Conservation (phyloP, 352 stramenopile species). For the Pythium aphanidermatum region DNA sequence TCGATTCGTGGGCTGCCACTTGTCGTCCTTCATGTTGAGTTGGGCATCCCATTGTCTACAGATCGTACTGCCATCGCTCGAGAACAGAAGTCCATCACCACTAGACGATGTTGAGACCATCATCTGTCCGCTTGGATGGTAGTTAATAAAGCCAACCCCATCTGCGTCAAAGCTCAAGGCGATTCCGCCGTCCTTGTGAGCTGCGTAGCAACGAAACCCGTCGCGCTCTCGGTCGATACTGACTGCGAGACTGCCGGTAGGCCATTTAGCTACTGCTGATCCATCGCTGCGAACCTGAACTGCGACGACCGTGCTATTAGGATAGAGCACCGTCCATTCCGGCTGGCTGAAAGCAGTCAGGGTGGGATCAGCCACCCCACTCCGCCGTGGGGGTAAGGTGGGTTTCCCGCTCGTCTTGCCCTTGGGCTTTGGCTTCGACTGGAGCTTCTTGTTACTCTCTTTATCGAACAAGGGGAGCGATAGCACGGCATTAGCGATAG, state of each 20-base stretch:
- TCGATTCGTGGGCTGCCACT: slow-evolving; percentile 18
- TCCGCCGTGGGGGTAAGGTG: not conserved
- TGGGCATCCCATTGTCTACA: slow-evolving; percentile 44
- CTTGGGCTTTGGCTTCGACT: slow-evolving; percentile 9
- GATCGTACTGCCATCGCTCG: slow-evolving; percentile 34
- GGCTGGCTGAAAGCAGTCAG: slow-evolving; percentile 27
- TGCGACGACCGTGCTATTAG: slow-evolving; percentile 39
- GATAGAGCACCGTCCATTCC: slow-evolving; percentile 31
- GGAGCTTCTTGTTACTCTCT: slow-evolving; percentile 15
- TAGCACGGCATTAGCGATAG: slow-evolving; percentile 43
- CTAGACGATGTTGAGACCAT: slow-evolving; percentile 66
- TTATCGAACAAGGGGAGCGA: slow-evolving; percentile 41
- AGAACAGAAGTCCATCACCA: slow-evolving; percentile 56
- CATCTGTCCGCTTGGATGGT: slow-evolving; percentile 64
- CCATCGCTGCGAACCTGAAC: slow-evolving; percentile 55
- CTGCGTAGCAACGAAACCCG: slow-evolving; percentile 61
- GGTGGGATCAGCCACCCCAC: slow-evolving; percentile 3
- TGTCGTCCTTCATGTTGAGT: slow-evolving; percentile 38
- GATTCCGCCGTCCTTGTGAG: slow-evolving; percentile 61
- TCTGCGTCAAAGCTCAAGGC: slow-evolving; percentile 57
- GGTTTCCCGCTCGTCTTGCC: slow-evolving; percentile 7
- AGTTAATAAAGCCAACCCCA: slow-evolving; percentile 75
- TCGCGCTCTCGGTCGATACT: slow-evolving; percentile 58
- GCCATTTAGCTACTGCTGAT: slow-evolving; percentile 63
- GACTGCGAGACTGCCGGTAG: slow-evolving; percentile 50